Evolutionary conservation across 345 rosid genomes (phyloP), one percentile per base, ranked within the genome.

Genomic region (Citrus hindsii): DNA sequence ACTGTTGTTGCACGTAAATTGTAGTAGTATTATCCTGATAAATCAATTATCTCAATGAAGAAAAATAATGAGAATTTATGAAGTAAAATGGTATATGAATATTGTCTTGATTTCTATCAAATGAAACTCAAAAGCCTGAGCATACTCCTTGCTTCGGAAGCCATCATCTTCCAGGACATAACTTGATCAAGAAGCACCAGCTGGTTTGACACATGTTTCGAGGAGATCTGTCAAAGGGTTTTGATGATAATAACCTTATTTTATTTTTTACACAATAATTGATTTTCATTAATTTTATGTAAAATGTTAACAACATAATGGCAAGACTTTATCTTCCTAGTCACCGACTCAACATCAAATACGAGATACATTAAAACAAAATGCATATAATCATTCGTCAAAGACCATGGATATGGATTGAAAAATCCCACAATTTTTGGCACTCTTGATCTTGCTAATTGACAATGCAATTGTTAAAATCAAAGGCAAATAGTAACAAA

Each of bases 181-280:
- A 72, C 33, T 63, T 21, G 27, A 71, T 51, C 18, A 7, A 27
- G 42, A 42, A 12, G 48, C 28, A 56, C 42, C 48, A 27, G 48
- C 65, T 30, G 33, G 37, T 66, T 55, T 6, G 18, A 73, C 69
- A 33, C 40, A 37, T 48, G 69, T 40, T 27, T 91, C 87, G 93
- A 46, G 98, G 98, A 86, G 94, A 98, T 85, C 98, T 88, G 59
- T 94, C 94, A 76, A 94, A 97, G 78, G 98, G 99, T 74, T 88
- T 74, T 38, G 98, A 42, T 10, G 51, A 42, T 3, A 42, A 42
- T 12, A 42, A 42, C 4, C 51, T 42, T 10, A 10, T 42, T 42
- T 42, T 10, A 3, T 42, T 32, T 32, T 6, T 42, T 10, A 0
- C 48, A 10, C 48, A 42, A 42, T 42, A 42, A 12, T 42, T 10